A percentile compares a stretch with the other conserved stretches of the same genome.
phyloP scores from a whole-genome alignment of 2,329 filamentous ascomycete genomes.

The Fusarium sp. region DNA sequence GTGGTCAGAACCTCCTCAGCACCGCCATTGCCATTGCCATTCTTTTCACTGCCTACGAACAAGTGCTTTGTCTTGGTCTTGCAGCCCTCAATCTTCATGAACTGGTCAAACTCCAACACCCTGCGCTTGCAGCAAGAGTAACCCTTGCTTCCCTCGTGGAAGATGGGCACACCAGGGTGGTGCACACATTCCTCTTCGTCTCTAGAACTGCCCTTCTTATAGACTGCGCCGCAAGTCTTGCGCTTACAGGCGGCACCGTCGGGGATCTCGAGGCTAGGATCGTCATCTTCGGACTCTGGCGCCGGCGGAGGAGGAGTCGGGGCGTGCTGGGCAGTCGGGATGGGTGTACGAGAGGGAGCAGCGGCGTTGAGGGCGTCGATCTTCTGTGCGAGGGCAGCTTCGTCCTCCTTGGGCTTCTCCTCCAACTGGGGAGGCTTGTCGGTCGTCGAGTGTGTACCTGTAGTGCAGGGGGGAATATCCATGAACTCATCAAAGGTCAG shows the following conservation, averaged over 20 bases:
- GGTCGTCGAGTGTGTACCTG: constrained; percentile 90
- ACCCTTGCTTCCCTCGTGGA: constrained; percentile 98
- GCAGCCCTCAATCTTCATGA: constrained; percentile 95
- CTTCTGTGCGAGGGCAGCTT: constrained; percentile 56
- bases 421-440: constrained; percentile 75
- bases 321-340: constrained; percentile 59
- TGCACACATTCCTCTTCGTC: constrained; percentile 84
- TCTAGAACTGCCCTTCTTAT: constrained; percentile 69
- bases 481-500: constrained; percentile 99
- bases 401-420: constrained; percentile 63
- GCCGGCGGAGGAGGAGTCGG: constrained; percentile 68
- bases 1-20: constrained; percentile 80
- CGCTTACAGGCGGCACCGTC: constrained; percentile 82
- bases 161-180: constrained; percentile 91
- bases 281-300: constrained; percentile 89
- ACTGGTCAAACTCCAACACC: constrained; percentile 97
- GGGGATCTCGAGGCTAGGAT: constrained; percentile 78
- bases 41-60: constrained; percentile 83
- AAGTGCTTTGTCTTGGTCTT: constrained; percentile 84
- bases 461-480: constrained; percentile 89
- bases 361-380: constrained; percentile 66
- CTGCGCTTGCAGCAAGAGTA: constrained; percentile 97
- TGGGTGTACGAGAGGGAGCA: constrained; percentile 55
- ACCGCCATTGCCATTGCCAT: constrained; percentile 60
- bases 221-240: constrained; percentile 76